Evolutionary conservation across 2,329 filamentous ascomycete species (phyloP).

Genomic region (Trichothecium roseum): DNA sequence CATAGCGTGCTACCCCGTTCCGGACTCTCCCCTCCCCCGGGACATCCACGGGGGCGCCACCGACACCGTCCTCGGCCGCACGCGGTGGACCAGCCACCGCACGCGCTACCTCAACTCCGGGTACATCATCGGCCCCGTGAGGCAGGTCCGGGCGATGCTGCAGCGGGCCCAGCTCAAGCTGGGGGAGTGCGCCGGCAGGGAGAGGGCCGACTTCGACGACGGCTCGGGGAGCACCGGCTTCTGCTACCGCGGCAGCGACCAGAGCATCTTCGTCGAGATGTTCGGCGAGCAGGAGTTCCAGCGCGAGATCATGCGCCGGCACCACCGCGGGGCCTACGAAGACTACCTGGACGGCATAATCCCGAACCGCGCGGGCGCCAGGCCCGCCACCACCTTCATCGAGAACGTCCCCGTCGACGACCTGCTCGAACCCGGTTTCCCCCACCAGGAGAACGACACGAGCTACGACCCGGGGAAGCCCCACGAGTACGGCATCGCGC

Average conservation of each 20-base stretch:
- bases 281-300: slow-evolving; percentile 17
- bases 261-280: slow-evolving; percentile 17
- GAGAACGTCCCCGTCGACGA: slow-evolving; percentile 9
- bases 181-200: slow-evolving; percentile 8
- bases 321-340: slow-evolving; percentile 13
- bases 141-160: slow-evolving; percentile 12
- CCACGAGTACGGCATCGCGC: slow-evolving; percentile 14
- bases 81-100: slow-evolving; percentile 9
- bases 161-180: slow-evolving; percentile 12
- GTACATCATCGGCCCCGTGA: slow-evolving; percentile 14
- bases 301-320: slow-evolving; percentile 16
- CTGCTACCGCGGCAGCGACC: slow-evolving; percentile 16
- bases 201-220: slow-evolving; percentile 7
- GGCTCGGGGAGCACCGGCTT: slow-evolving; percentile 5
- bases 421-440: slow-evolving; percentile 12
- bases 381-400: slow-evolving; percentile 9
- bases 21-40: slow-evolving; percentile 14
- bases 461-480: slow-evolving; percentile 11
- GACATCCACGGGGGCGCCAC: slow-evolving; percentile 12
- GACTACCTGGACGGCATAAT: slow-evolving; percentile 13
- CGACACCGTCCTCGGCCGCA: slow-evolving; percentile 11
- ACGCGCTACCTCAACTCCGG: slow-evolving; percentile 15
- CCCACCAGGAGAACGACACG: slow-evolving; percentile 10
- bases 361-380: slow-evolving; percentile 10
- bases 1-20: slow-evolving; percentile 16